Percentiles rank a stretch among this genome's conserved stretches.
Conservation (phyloP, 331 rosid species). For the Malus hybrid region DNA sequence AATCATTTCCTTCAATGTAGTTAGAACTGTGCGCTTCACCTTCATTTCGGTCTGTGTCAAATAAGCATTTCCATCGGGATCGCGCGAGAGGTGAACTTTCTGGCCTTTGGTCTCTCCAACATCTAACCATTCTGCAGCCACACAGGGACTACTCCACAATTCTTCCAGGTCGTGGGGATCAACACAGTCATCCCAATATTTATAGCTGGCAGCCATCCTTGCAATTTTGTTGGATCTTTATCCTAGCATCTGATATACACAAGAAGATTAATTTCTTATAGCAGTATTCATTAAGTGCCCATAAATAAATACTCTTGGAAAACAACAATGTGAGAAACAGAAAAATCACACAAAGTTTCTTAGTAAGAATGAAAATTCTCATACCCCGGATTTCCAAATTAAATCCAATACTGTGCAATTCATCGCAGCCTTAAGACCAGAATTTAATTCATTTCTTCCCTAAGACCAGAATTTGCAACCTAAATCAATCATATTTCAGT, state of each 20-base stretch:
- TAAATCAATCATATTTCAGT: background rate
- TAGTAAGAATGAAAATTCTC: background rate
- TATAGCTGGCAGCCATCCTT: constrained; percentile 50
- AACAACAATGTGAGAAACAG: background rate
- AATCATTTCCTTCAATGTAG: constrained; percentile 9
- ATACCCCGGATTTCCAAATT: background rate
- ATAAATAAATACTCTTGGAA: background rate
- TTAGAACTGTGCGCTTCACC: constrained; percentile 26
- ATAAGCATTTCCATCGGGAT: constrained; percentile 89
- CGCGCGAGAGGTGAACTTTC: constrained; percentile 78
- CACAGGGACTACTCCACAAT: constrained; percentile 67
- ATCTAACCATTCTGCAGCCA: constrained; percentile 66
- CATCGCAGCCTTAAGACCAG: background rate
- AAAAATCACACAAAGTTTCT: background rate
- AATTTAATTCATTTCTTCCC: background rate
- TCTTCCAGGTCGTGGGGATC: constrained; percentile 60
- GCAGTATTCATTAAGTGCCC: background rate
- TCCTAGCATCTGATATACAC: background rate
- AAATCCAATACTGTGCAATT: too few relatives aligned
- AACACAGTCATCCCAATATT: constrained; percentile 75
- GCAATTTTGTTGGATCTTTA: constrained; percentile 6
- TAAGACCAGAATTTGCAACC: background rate
- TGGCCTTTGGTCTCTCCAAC: constrained; percentile 65
- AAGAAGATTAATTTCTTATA: too few relatives aligned
- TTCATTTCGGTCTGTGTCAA: constrained; percentile 89